Evolutionary conservation across 2,329 filamentous ascomycete genomes (phyloP), one percentile per base, ranked within the genome.

Genomic region (Xylariaceae sp.): DNA sequence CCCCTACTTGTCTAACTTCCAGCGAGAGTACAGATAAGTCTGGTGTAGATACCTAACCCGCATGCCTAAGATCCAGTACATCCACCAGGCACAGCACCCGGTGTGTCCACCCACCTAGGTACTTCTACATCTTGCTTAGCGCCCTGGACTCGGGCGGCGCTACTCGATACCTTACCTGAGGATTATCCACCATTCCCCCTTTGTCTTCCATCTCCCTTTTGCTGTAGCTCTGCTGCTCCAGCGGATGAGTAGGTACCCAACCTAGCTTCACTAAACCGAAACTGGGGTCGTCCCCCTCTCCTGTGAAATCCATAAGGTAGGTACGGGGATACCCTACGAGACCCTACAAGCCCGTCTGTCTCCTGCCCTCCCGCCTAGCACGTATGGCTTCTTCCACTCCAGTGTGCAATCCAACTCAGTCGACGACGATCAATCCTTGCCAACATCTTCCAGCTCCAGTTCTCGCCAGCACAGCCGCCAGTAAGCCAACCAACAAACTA

Each of bases 261-360:
- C n/a, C n/a, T 45, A 45, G 37, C 53, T 47, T 43, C 18, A 21
- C 21, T 48, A 33, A 39, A 20, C 35, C 29, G 4, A 33, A 40
- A 54, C 47, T 45, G 43, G 47, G 54, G 35, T 49, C 20, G 45
- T 45, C 50, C n/a, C 53, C 54, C 57, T 59, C 57, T 59, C 53
- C 50, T 49, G 41, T 45, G 36, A 57, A 41, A 40, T 40, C 30
- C 23, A 26, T 24, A n/a, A n/a, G n/a, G n/a, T n/a, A n/a, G n/a
- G n/a, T n/a, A 46, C 30, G 46, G 50, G 45, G 39, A 27, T 37
- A 39, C 45, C 47, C 39, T 55, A 55, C 42, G 37, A 52, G 52
- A 45, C 40, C 35, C 44, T 46, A 50, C 50, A 53, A 39, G 49
- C 44, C 45, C 44, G 42, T 30, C 44, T 30, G 30, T 50, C 57